phyloP scores from a whole-genome alignment of 2,329 filamentous ascomycete genomes.

The Cercospora zeina region DNA sequence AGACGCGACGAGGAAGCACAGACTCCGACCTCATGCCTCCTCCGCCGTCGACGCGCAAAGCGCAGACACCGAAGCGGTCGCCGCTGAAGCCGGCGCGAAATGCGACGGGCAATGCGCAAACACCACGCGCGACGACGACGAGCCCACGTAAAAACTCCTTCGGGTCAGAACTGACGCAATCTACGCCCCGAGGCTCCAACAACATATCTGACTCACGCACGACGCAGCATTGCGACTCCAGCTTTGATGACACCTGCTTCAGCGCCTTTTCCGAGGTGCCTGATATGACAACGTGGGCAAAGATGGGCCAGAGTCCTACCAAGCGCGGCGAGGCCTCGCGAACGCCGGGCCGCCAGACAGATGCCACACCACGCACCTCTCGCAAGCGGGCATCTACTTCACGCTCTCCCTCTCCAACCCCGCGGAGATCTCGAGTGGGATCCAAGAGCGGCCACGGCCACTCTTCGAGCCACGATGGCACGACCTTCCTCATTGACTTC shows the following conservation, averaged over 20 bases:
- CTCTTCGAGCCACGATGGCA: slow-evolving; percentile 59
- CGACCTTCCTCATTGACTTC: slow-evolving; percentile 80
- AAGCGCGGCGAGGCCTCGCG: slow-evolving; percentile 40
- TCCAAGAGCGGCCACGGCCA: slow-evolving; percentile 44
- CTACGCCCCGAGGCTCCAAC: slow-evolving; percentile 4
- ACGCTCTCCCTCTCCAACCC: slow-evolving; percentile 54
- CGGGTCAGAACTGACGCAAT: slow-evolving; percentile 22
- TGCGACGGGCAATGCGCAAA: slow-evolving; percentile 33
- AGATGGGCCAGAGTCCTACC: slow-evolving; percentile 59
- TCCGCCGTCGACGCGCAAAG: slow-evolving; percentile 33
- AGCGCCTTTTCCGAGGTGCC: slow-evolving; percentile 88
- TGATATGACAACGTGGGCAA: slow-evolving; percentile 80
- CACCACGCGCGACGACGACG: slow-evolving; percentile 29
- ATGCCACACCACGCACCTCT: slow-evolving; percentile 54
- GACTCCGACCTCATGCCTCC: slow-evolving; percentile 39
- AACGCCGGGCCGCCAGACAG: slow-evolving; percentile 32
- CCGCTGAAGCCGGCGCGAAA: slow-evolving; percentile 32
- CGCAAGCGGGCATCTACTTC: slow-evolving; percentile 47
- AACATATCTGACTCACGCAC: slow-evolving; percentile 15
- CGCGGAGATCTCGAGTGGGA: slow-evolving; percentile 46
- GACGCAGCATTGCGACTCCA: slow-evolving; percentile 22
- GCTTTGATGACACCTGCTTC: slow-evolving; percentile 69
- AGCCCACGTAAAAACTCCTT: slow-evolving; percentile 27
- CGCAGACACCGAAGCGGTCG: slow-evolving; percentile 33
- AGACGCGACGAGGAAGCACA: slow-evolving; percentile 30